Percentiles rank a stretch among this genome's conserved stretches.
phyloP scores from a whole-genome alignment of 768 basidiomycete genomes.

The Lentinula detonsa region DNA sequence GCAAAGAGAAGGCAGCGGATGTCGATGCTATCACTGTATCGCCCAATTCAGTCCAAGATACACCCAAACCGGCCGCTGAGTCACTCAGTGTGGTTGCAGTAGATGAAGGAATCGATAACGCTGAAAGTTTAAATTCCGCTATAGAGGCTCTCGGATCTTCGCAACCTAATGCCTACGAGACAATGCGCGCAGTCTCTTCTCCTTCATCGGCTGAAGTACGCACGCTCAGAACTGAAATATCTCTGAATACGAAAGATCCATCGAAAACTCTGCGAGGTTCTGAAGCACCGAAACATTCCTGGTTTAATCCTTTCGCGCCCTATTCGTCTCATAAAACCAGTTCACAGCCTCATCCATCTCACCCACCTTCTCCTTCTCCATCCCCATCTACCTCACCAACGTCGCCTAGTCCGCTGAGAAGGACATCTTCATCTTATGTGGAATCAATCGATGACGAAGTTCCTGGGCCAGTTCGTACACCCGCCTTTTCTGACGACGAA shows the following conservation, averaged over 20 bases:
- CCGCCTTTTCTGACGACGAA: background rate
- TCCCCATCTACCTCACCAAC: slow-evolving; percentile 9
- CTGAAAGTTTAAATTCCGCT: background rate
- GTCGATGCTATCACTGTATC: background rate
- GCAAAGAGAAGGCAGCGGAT: slow-evolving; percentile 19
- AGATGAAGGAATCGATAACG: background rate
- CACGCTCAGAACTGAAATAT: slow-evolving; percentile 4
- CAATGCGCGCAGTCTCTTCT: background rate
- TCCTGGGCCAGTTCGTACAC: background rate
- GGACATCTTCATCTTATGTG: slow-evolving; percentile 10
- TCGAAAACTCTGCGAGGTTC: background rate
- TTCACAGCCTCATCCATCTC: slow-evolving; percentile 12
- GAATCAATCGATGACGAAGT: slow-evolving; percentile 7
- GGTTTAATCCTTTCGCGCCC: slow-evolving; percentile 13
- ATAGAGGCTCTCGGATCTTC: background rate
- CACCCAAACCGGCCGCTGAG: background rate
- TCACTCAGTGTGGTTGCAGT: background rate
- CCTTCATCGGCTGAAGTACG: background rate
- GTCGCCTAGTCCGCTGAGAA: slow-evolving; percentile 12
- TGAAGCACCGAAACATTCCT: slow-evolving; percentile 15
- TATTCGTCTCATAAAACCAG: slow-evolving; percentile 1
- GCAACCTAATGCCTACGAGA: background rate
- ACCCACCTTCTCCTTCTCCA: slow-evolving; percentile 11
- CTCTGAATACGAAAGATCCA: slow-evolving; percentile 7
- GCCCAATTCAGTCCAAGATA: background rate